phyloP scores from a whole-genome alignment of 495 filamentous ascomycete species.

The Podospora conica region DNA sequence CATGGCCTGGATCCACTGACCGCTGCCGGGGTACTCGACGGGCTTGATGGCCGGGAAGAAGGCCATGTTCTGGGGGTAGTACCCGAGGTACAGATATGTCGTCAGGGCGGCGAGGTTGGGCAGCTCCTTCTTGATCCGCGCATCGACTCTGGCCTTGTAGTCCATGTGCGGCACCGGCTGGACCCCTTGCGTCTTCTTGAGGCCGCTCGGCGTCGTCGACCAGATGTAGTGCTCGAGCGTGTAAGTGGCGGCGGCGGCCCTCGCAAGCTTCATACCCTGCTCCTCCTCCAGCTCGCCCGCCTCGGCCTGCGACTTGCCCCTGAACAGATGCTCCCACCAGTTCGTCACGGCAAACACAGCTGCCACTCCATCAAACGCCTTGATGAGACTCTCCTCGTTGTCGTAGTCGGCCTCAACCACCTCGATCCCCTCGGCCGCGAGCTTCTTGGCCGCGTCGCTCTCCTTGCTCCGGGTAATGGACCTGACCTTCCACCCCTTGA shows the following conservation, averaged over 20 bases:
- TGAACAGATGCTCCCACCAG: conserved; percentile 11
- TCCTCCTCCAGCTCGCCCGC: conserved; percentile 12
- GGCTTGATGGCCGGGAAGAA: conserved; percentile 11
- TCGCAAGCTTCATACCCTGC: conserved; percentile 37
- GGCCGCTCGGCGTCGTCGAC: conserved; percentile 37
- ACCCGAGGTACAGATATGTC: conserved; percentile 30
- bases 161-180: conserved; percentile 28
- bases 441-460: conserved; percentile 11
- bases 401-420: conserved; percentile 21
- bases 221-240: conserved; percentile 44
- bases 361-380: conserved; percentile 12
- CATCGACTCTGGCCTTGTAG: conserved; percentile 32
- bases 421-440: conserved; percentile 17
- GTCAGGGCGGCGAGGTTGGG: conserved; percentile 27
- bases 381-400: conserved; percentile 10
- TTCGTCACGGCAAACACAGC: conserved; percentile 14
- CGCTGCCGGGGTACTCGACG: conserved; percentile 4
- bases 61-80: conserved; percentile 19
- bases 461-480: conserved; percentile 14
- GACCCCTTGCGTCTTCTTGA: conserved; percentile 20
- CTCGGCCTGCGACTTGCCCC: conserved; percentile 2
- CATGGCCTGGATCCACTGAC: conserved; percentile 10
- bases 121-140: conserved; percentile 26
- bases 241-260: conserved; percentile 32
- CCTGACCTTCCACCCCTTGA: conserved; percentile 12